phyloP scores from a whole-genome alignment of 768 basidiomycete genomes.

The Megacollybia marginata region DNA sequence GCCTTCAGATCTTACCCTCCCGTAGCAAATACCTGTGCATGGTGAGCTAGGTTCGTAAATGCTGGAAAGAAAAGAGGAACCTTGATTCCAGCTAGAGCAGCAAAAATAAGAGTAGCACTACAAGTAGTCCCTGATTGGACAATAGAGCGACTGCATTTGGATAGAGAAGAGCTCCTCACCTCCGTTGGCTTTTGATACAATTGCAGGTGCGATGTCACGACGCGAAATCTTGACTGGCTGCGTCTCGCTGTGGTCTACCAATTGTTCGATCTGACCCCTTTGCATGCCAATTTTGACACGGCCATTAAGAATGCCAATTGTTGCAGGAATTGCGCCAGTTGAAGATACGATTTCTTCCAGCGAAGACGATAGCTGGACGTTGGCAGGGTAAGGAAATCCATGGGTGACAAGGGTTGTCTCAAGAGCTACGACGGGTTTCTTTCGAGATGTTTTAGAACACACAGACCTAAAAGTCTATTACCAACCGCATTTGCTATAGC shows the following conservation, averaged over 20 bases:
- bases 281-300: conserved; percentile 82
- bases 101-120: conserved; percentile 66
- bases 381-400: conserved; percentile 81
- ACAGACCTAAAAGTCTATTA: too few relatives aligned
- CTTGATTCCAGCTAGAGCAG: conserved; percentile 83
- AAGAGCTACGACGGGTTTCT: conserved; percentile 76
- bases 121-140: conserved; percentile 52
- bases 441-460: conserved; percentile 7
- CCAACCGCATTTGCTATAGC: conserved; percentile 40
- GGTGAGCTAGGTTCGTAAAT: conserved; percentile 5
- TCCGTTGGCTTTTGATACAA: conserved; percentile 62
- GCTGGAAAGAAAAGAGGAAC: conserved; percentile 21
- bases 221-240: conserved; percentile 60
- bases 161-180: conserved; percentile 33
- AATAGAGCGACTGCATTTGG: conserved; percentile 4
- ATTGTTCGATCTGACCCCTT: conserved; percentile 51
- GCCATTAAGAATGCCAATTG: conserved; percentile 79
- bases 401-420: conserved; percentile 92
- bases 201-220: conserved; percentile 72
- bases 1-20: conserved; percentile 58
- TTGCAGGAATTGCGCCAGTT: conserved; percentile 80
- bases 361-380: conserved; percentile 60
- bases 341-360: conserved; percentile 70
- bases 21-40: conserved; percentile 72
- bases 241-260: conserved; percentile 47